Evolutionary conservation across 2,329 filamentous ascomycete species (phyloP).

Genomic region (Microdochium trichocladiopsis): DNA sequence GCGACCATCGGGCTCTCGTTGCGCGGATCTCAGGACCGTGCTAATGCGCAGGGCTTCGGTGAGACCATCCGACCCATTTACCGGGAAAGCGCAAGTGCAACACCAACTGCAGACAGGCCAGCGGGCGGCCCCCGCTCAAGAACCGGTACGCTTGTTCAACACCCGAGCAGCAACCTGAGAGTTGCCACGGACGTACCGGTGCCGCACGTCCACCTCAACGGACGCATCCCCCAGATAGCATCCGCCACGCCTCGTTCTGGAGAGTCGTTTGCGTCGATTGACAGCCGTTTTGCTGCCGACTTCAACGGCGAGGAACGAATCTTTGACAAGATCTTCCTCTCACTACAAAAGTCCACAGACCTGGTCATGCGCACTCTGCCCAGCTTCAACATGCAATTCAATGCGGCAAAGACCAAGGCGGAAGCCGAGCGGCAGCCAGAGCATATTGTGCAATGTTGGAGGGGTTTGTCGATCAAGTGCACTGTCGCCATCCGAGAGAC

Average conservation of each 20-base stretch:
- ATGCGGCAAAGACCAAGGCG: constrained; percentile 54
- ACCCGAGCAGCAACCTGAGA: constrained; percentile 35
- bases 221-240: constrained; percentile 43
- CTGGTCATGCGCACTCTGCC: constrained; percentile 67
- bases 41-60: constrained; percentile 8
- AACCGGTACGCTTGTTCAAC: constrained; percentile 22
- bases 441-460: constrained; percentile 59
- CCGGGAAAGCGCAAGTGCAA: constrained; percentile 43
- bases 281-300: constrained; percentile 50
- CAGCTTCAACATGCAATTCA: constrained; percentile 59
- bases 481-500: constrained; percentile 65
- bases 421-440: constrained; percentile 53
- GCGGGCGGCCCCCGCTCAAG: constrained; percentile 27
- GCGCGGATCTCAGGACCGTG: not conserved
- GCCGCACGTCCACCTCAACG: constrained; percentile 40
- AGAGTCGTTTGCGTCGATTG: constrained; percentile 65
- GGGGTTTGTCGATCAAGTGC: constrained; percentile 64
- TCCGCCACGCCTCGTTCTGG: constrained; percentile 73
- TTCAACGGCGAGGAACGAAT: constrained; percentile 69
- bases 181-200: constrained; percentile 49
- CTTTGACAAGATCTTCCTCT: constrained; percentile 78
- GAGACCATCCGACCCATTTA: constrained; percentile 44
- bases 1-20: constrained; percentile 11
- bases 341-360: constrained; percentile 66
- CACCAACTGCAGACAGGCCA: constrained; percentile 41